phyloP scores from a whole-genome alignment of 306 rosid species.

The Trifolium repens region DNA sequence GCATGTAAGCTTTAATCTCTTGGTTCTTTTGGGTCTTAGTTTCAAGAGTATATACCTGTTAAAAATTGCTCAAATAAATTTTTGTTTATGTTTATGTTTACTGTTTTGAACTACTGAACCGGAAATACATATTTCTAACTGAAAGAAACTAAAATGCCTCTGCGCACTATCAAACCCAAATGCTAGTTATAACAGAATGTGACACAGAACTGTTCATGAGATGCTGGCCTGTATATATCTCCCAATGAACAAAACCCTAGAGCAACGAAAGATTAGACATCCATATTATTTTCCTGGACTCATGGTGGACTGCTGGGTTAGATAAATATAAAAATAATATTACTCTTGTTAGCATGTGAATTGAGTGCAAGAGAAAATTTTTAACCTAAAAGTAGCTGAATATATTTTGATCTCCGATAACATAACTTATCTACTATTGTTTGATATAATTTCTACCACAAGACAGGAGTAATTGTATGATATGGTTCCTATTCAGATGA shows the following conservation, averaged over 20 bases:
- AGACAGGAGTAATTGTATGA: slow-evolving; percentile 22
- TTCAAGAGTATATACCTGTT: slow-evolving; percentile 17
- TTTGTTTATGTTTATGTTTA: slow-evolving; percentile 16
- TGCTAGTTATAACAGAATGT: slow-evolving; percentile 20
- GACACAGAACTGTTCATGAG: slow-evolving; percentile 25
- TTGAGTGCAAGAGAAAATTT: slow-evolving; percentile 17
- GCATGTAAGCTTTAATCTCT: slow-evolving; percentile 26
- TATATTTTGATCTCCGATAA: slow-evolving; percentile 16
- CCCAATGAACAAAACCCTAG: slow-evolving; percentile 17
- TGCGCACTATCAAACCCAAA: slow-evolving; percentile 12
- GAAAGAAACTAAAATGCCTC: slow-evolving; percentile 22
- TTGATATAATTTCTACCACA: slow-evolving; percentile 27
- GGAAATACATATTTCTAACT: neutral
- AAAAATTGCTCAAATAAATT: slow-evolving; percentile 29
- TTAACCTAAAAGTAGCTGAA: slow-evolving; percentile 18
- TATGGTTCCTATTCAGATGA: slow-evolving; percentile 38
- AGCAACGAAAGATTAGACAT: neutral
- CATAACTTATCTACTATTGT: slow-evolving; percentile 4
- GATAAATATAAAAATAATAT: slow-evolving; percentile 29
- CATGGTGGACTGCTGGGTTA: slow-evolving; percentile 14
- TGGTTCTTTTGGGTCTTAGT: slow-evolving; percentile 6
- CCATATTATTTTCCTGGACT: slow-evolving; percentile 21
- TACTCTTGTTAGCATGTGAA: slow-evolving; percentile 15
- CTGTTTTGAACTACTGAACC: slow-evolving; percentile 31
- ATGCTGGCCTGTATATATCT: slow-evolving; percentile 29